phyloP scores from a whole-genome alignment of 805 yeast species.

The Tetrapisispora taiwanensis region DNA sequence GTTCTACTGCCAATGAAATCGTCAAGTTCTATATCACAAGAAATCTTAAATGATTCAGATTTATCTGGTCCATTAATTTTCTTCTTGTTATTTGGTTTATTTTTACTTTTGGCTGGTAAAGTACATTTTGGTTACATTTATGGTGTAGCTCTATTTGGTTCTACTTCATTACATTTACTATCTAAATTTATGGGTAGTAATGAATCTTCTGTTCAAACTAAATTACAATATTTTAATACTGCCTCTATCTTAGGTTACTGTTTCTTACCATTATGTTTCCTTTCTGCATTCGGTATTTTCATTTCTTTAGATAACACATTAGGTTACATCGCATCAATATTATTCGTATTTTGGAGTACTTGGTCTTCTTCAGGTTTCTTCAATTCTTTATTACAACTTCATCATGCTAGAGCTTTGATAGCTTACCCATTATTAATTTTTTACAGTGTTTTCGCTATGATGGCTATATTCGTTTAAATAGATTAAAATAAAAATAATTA shows the following conservation, averaged over 20 bases:
- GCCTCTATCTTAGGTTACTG: slow-evolving; percentile 94
- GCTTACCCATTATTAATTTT: slow-evolving; percentile 91
- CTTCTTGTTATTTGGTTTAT: slow-evolving; percentile 76
- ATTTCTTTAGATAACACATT: slow-evolving; percentile 65
- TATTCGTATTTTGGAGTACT: slow-evolving; percentile 83
- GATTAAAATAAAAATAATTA: too few species aligned
- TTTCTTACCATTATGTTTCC: slow-evolving; percentile 67
- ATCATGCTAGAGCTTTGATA: slow-evolving; percentile 77
- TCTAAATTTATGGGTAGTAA: slow-evolving; percentile 79
- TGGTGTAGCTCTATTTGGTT: slow-evolving; percentile 91
- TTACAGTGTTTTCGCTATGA: slow-evolving; percentile 87
- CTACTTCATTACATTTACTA: slow-evolving; percentile 69
- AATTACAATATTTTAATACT: slow-evolving; percentile 49
- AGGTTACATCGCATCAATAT: slow-evolving; percentile 60
- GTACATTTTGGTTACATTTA: slow-evolving; percentile 95
- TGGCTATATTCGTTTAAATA: slow-evolving; percentile 75
- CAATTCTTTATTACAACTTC: slow-evolving; percentile 70
- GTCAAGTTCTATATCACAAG: slow-evolving; percentile 44
- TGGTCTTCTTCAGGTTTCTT: slow-evolving; percentile 89
- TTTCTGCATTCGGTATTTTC: slow-evolving; percentile 50
- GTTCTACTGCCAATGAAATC: slow-evolving; percentile 65
- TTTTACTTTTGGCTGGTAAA: slow-evolving; percentile 77
- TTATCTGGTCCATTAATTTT: slow-evolving; percentile 91
- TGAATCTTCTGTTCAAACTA: slow-evolving; percentile 19
- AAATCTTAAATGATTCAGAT: slow-evolving; percentile 79